phyloP scores from a whole-genome alignment of 2,329 filamentous ascomycete species.

The Aspergillus carbonarius region DNA sequence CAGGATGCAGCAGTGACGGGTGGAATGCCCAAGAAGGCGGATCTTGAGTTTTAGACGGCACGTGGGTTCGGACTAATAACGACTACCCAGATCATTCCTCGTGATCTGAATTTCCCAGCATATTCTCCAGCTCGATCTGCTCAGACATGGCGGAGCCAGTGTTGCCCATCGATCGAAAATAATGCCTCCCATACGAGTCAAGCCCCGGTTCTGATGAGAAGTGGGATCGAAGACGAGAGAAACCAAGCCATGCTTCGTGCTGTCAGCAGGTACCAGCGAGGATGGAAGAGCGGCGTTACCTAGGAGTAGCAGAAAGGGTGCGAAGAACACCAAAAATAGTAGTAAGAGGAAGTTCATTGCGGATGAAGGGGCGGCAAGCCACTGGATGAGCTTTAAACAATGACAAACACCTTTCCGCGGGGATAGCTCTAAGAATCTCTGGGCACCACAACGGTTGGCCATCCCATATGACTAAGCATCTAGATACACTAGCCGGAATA shows the following conservation, averaged over 20 bases:
- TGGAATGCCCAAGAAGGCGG: slow-evolving; percentile 60
- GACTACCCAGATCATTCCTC: slow-evolving; percentile 27
- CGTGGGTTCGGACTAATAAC: slow-evolving; percentile 6
- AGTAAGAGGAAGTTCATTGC: slow-evolving; percentile 37
- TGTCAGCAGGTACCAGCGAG: slow-evolving; percentile 21
- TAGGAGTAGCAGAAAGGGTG: slow-evolving; percentile 37
- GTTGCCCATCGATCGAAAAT: slow-evolving; percentile 57
- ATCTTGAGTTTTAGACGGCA: slow-evolving; percentile 66
- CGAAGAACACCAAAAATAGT: slow-evolving; percentile 38
- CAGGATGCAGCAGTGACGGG: slow-evolving; percentile 49
- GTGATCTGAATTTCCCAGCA: slow-evolving; percentile 49
- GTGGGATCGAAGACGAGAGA: slow-evolving; percentile 53
- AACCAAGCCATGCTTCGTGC: slow-evolving; percentile 48
- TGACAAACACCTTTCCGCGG: background rate
- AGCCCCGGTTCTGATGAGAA: slow-evolving; percentile 46
- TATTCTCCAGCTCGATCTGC: slow-evolving; percentile 63
- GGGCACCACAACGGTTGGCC: background rate
- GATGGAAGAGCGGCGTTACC: slow-evolving; percentile 18
- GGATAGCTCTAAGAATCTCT: background rate
- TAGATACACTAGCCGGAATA: slow-evolving; percentile 1
- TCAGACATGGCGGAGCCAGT: slow-evolving; percentile 57
- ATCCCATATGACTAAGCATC: background rate
- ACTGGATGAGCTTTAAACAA: background rate
- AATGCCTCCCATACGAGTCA: slow-evolving; percentile 55
- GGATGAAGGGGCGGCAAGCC: background rate